phyloP scores from a whole-genome alignment of 2,329 filamentous ascomycete species.

The Onygenales sp. region DNA sequence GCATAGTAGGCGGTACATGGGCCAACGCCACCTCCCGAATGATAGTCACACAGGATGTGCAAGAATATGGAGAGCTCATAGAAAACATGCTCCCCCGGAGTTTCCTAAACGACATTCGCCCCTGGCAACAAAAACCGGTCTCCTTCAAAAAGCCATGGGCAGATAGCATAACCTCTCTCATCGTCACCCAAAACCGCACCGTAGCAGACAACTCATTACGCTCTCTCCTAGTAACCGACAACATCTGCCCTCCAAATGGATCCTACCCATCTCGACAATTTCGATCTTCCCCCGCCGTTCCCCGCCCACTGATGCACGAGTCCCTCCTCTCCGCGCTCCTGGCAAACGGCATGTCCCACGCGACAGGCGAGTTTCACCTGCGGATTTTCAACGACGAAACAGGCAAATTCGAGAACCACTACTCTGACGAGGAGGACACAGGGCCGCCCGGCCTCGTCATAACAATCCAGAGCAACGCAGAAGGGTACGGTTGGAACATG shows the following conservation, averaged over 20 bases:
- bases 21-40: slow-evolving; percentile 1
- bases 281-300: not conserved
- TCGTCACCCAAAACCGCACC: slow-evolving; percentile 3
- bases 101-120: not conserved
- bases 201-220: slow-evolving; percentile 5
- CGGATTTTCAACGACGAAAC: too few species aligned
- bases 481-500: slow-evolving; percentile 7
- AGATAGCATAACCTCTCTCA: slow-evolving; percentile 3
- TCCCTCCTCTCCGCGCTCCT: slow-evolving; percentile 4
- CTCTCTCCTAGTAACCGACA: slow-evolving; percentile 1
- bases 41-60: not conserved
- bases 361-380: not conserved
- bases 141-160: slow-evolving; percentile 3
- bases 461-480: not conserved
- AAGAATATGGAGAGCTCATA: not conserved
- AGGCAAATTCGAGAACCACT: not conserved
- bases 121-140: not conserved
- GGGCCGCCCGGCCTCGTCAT: not conserved
- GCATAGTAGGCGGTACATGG: slow-evolving; percentile 3
- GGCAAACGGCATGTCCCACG: slow-evolving; percentile 3
- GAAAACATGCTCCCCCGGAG: not conserved
- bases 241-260: slow-evolving; percentile 4
- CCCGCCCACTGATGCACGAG: slow-evolving; percentile 7
- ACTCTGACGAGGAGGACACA: not conserved
- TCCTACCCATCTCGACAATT: not conserved